Evolutionary conservation across 2,329 filamentous ascomycete genomes (phyloP), one percentile per base, ranked within the genome.

Genomic region (Coleophoma eucalyptorum): DNA sequence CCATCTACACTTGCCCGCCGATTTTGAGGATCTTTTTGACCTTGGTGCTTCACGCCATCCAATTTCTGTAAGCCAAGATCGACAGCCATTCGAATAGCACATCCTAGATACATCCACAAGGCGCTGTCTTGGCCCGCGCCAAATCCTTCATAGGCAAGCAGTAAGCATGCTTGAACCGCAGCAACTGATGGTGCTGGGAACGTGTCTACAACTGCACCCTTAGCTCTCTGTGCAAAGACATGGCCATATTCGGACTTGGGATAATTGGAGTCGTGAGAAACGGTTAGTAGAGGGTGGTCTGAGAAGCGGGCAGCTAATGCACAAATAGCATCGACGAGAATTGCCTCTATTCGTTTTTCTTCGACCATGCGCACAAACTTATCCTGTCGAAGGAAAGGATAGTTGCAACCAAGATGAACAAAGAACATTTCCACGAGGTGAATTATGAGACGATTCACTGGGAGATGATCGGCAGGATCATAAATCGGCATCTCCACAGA

Each of bases 61-160:
- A 88, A 76, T 56, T 91, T 95, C 58, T 93, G 89, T 56, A 96
- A 75, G 0, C 91, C 90, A 10, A 96, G 69, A 62, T 91, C 87
- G 53, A 89, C 81, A 0, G 86, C 86, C 83, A 91, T 88, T 4
- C 90, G 84, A 53, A 96, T 96, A 0, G 90, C 86, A 47, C 93
- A 85, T 0, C 90, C 91, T 1, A 96, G 75, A 63, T 95, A 96
- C 90, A 96, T 95, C 90, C 91, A 96, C 6, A 96, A 69, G 0
- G 90, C 89, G 65, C 90, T 95, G 62, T 96, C 91, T 60, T 92
- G 89, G 57, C 90, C 89, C 11, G 89, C 88, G 1, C 90, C 91
- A 59, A 96, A 96, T 41, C 92, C 87, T 58, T 95, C 90, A 62
- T 96, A 96, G 0, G 90, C 90, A 69, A 96, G 81, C 26, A 96